These are phyloP conservation scores for Camellia lanceoleosa DNA, from an alignment of 148 eudicot species.

Conservation along the genomic window DNA sequence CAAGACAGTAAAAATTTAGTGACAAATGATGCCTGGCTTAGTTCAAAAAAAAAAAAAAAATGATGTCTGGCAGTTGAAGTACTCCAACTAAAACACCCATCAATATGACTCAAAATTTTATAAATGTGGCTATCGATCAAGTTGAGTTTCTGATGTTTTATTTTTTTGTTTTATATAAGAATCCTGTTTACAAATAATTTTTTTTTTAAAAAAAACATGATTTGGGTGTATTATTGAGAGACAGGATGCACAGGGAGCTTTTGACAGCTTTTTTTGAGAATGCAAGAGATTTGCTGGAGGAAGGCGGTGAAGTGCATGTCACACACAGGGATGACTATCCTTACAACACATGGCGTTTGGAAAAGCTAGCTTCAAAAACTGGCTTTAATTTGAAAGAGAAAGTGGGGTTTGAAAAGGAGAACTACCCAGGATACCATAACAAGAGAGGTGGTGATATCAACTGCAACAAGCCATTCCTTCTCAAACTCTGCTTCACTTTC, in stretches of 20 bases:
- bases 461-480: conserved; percentile 12
- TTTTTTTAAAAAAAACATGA: no score
- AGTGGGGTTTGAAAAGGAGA: conserved; percentile 1
- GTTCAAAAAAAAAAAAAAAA: no score
- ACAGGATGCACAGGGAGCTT: conserved; percentile 27
- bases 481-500: conserved; percentile 13
- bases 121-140: no score
- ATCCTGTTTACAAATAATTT: no score
- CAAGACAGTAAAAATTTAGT: no score
- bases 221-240: neutral
- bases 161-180: no score
- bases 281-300: conserved; percentile 29
- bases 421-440: conserved; percentile 34
- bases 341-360: conserved; percentile 23
- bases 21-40: no score
- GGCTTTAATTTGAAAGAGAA: conserved; percentile 19
- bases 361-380: conserved; percentile 6
- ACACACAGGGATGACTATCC: conserved; percentile 27
- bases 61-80: no score
- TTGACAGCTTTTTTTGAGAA: conserved; percentile 21
- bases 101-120: no score
- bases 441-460: conserved; percentile 28
- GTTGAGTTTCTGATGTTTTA: no score
- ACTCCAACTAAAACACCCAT: no score
- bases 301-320: conserved; percentile 36